These are phyloP conservation scores for Trifolium fragiferum DNA, from an alignment of 306 rosid genomes.

Conservation along the genomic window DNA sequence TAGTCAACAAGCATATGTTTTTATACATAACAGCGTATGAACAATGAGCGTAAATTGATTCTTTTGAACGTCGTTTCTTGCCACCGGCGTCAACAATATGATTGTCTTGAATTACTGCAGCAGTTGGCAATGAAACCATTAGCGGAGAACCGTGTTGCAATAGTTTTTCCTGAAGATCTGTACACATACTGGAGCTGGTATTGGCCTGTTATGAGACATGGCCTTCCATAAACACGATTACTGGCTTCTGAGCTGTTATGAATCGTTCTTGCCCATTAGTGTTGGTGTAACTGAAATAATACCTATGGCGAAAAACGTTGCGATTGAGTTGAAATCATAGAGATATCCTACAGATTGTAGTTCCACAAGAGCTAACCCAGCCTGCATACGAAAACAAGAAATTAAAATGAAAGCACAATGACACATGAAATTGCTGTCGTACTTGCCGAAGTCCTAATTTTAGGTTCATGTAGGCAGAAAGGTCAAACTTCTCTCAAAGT, in stretches of 20 bases:
- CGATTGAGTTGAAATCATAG: constrained; percentile 90
- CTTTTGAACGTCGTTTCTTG: constrained; percentile 36
- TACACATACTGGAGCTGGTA: constrained; percentile 41
- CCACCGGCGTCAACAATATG: constrained; percentile 23
- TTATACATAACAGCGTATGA: constrained; percentile 40
- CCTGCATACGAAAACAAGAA: constrained; percentile 55
- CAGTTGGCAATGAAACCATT: constrained; percentile 35
- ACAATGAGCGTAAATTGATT: constrained; percentile 44
- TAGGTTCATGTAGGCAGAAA: too few species aligned
- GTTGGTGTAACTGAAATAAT: constrained; percentile 83
- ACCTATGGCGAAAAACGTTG: constrained; percentile 87
- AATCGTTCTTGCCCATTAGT: constrained; percentile 65
- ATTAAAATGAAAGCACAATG: neutral
- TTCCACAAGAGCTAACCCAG: constrained; percentile 96
- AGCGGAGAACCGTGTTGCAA: constrained; percentile 22
- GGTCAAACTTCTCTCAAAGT: neutral
- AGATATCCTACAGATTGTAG: constrained; percentile 82
- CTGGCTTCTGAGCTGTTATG: constrained; percentile 48
- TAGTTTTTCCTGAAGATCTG: constrained; percentile 33
- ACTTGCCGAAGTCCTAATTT: too few species aligned
- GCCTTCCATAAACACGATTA: constrained; percentile 42
- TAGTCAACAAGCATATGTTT: constrained; percentile 28
- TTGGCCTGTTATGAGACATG: constrained; percentile 43
- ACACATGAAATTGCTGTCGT: neutral
- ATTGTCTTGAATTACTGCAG: constrained; percentile 42